Conservation (phyloP, 1,139 yeast genomes). For the Yarrowia galli region DNA sequence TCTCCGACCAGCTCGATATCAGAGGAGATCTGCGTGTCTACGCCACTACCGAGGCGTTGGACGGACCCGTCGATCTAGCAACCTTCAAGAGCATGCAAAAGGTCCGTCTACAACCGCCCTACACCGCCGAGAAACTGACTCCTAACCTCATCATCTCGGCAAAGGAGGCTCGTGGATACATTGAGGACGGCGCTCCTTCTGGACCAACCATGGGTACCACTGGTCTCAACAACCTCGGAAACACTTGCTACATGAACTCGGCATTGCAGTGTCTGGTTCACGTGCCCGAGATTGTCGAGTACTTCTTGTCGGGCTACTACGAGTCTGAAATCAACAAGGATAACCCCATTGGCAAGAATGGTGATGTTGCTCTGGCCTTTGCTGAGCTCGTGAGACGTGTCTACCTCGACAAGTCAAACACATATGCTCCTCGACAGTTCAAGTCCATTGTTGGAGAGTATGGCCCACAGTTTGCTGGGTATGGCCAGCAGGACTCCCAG, state of each 20-base stretch:
- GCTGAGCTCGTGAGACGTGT: constrained; percentile 68
- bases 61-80: constrained; percentile 19
- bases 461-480: constrained; percentile 84
- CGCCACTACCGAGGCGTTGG: neutral
- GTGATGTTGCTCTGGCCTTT: constrained; percentile 79
- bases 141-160: constrained; percentile 13
- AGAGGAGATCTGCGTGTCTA: constrained; percentile 23
- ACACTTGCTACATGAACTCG: constrained; percentile 96
- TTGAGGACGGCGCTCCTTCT: constrained; percentile 22
- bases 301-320: constrained; percentile 69
- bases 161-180: constrained; percentile 15
- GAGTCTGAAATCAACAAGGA: constrained; percentile 70
- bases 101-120: neutral
- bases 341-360: constrained; percentile 87
- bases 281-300: constrained; percentile 80
- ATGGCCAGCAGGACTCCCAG: constrained; percentile 94
- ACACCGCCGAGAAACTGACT: neutral
- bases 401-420: constrained; percentile 53
- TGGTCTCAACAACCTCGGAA: constrained; percentile 86
- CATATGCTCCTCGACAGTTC: constrained; percentile 72
- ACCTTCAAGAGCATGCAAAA: constrained; percentile 18
- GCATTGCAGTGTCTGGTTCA: constrained; percentile 91
- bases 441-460: constrained; percentile 79
- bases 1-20: constrained; percentile 16
- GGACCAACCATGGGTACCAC: constrained; percentile 53